These are phyloP conservation scores for Macrolepiota dolichaula DNA, from an alignment of 768 basidiomycete genomes.

Conservation along the genomic window DNA sequence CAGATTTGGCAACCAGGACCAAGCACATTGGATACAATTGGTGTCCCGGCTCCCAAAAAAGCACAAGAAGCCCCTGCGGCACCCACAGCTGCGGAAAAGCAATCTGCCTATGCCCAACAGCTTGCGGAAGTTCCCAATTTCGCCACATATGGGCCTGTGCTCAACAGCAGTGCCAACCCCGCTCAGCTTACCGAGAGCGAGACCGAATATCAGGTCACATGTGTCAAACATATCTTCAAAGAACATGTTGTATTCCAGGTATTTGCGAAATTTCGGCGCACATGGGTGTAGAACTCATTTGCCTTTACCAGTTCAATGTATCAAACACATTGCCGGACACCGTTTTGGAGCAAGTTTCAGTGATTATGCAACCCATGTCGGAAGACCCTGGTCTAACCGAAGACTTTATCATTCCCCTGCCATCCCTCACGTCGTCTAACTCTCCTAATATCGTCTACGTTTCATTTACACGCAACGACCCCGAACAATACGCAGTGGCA, in stretches of 20 bases:
- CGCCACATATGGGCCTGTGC: constrained; percentile 75
- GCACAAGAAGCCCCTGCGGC: constrained; percentile 60
- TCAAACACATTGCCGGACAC: constrained; percentile 96
- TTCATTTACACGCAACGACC: constrained; percentile 82
- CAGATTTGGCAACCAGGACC: constrained; percentile 51
- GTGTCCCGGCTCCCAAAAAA: constrained; percentile 62
- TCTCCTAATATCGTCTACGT: constrained; percentile 91
- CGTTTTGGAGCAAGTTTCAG: constrained; percentile 89
- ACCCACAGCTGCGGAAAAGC: constrained; percentile 82
- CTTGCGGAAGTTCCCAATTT: constrained; percentile 87
- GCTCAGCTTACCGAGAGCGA: constrained; percentile 91
- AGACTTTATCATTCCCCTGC: constrained; percentile 90
- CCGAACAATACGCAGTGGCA: constrained; percentile 72
- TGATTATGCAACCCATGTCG: constrained; percentile 83
- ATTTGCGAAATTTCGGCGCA: constrained; percentile 5
- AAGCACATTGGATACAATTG: constrained; percentile 82
- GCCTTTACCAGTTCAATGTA: constrained; percentile 76
- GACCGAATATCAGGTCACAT: constrained; percentile 96
- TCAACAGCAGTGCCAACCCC: constrained; percentile 81
- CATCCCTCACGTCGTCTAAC: constrained; percentile 60
- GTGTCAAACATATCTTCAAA: constrained; percentile 95
- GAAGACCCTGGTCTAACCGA: constrained; percentile 77
- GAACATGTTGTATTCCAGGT: constrained; percentile 98
- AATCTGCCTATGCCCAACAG: constrained; percentile 84
- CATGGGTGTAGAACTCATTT: constrained; percentile 10